Percentiles rank a stretch among this genome's conserved stretches.
Evolutionary conservation across 306 rosid genomes (phyloP).

Genomic region (Bauhinia variegata): DNA sequence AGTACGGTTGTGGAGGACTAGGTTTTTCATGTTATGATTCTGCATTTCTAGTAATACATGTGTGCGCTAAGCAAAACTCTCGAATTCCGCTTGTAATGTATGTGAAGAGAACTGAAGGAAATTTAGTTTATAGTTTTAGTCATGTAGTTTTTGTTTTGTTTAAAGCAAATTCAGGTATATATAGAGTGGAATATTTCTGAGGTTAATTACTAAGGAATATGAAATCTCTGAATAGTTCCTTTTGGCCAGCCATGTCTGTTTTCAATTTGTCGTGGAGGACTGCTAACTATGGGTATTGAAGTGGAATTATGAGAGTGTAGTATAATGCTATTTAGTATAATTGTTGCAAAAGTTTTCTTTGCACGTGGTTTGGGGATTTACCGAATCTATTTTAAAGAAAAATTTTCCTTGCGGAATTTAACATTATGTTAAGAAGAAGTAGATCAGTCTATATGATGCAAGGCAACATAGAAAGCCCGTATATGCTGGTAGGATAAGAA

Average conservation of each 20-base stretch:
- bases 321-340: too few relatives aligned
- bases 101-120: neutral
- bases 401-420: neutral
- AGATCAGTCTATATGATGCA: neutral
- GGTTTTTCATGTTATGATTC: constrained; percentile 16
- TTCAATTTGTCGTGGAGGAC: neutral
- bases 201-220: too few relatives aligned
- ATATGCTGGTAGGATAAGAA: neutral
- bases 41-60: neutral
- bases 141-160: too few relatives aligned
- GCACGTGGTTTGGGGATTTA: neutral
- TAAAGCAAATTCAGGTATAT: constrained; percentile 13
- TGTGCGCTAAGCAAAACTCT: neutral
- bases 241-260: neutral
- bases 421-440: neutral
- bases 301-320: too few relatives aligned
- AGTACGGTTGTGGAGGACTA: constrained; percentile 10
- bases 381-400: neutral
- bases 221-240: neutral
- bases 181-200: neutral
- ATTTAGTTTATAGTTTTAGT: too few relatives aligned
- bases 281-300: neutral
- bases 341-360: neutral
- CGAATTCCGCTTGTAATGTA: neutral
- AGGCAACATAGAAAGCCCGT: too few relatives aligned